Conservation (phyloP, 805 yeast species). For the Scheffersomyces lignosus region DNA sequence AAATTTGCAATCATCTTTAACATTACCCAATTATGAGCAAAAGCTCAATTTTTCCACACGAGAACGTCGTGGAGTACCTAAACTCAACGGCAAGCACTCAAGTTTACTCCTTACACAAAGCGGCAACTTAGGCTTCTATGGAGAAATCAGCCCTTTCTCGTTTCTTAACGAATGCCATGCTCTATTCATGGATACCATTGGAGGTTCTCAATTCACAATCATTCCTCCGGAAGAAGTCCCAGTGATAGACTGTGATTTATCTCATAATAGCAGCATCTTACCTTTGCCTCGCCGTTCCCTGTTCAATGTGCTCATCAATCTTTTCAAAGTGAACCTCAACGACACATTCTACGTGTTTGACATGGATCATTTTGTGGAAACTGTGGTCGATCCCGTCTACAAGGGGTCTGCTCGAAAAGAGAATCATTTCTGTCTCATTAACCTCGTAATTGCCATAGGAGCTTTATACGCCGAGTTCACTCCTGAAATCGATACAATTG, state of each 20-base stretch:
- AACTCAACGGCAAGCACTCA: constrained; percentile 19
- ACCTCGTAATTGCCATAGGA: constrained; percentile 42
- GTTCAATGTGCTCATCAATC: constrained; percentile 11
- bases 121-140: constrained; percentile 38
- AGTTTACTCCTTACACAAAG: constrained; percentile 33
- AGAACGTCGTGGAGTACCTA: constrained; percentile 13
- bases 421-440: constrained; percentile 31
- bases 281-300: constrained; percentile 8
- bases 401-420: constrained; percentile 25
- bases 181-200: constrained; percentile 30
- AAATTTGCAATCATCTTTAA: no score
- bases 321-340: constrained; percentile 39
- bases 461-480: constrained; percentile 35
- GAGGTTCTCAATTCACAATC: constrained; percentile 33
- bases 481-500: constrained; percentile 21
- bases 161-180: constrained; percentile 40
- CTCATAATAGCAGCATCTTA: constrained; percentile 16
- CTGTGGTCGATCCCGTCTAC: constrained; percentile 31
- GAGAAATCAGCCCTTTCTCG: constrained; percentile 44
- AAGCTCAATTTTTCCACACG: no score
- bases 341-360: constrained; percentile 40
- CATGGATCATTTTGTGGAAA: constrained; percentile 26
- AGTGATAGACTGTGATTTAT: constrained; percentile 32
- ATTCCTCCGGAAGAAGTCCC: constrained; percentile 37
- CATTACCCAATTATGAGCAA: no score